Conservation (phyloP, 169 alveolate genomes). For the Plasmodium cynomolgi region DNA sequence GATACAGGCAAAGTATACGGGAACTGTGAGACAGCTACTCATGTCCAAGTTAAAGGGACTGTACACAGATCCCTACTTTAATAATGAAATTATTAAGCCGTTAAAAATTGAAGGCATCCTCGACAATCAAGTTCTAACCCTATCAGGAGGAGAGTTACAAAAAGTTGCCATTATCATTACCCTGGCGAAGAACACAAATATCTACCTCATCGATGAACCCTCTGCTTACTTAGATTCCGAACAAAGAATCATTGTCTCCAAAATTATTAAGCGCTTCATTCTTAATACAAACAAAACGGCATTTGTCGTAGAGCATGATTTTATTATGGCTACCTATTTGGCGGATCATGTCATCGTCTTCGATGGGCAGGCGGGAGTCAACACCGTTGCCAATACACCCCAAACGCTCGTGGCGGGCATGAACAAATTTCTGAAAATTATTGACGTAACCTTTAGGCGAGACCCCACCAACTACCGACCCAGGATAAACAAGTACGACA, state of each 20-base stretch:
- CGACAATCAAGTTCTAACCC: constrained; percentile 96
- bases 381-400: constrained; percentile 88
- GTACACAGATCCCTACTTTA: constrained; percentile 94
- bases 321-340: constrained; percentile 99
- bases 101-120: constrained; percentile 93
- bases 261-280: constrained; percentile 97
- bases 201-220: constrained; percentile 99
- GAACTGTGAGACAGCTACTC: constrained; percentile 95
- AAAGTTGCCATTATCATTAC: constrained; percentile 98
- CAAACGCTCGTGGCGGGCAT: constrained; percentile 91
- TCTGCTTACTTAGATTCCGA: constrained; percentile 99
- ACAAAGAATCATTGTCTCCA: constrained; percentile 98
- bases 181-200: constrained; percentile 98
- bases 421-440: constrained; percentile 95
- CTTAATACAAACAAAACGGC: constrained; percentile 98
- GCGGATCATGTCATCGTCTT: constrained; percentile 99
- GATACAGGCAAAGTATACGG: constrained; percentile 97
- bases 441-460: constrained; percentile 98
- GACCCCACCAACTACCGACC: constrained; percentile 99
- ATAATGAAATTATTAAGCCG: constrained; percentile 98
- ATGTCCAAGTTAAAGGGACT: constrained; percentile 93
- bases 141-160: constrained; percentile 99
- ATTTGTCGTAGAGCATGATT: constrained; percentile 99
- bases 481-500: constrained; percentile 97
- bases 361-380: constrained; percentile 98